phyloP scores from a whole-genome alignment of 2,329 filamentous ascomycete species.

The Fusarium pseudograminearum region DNA sequence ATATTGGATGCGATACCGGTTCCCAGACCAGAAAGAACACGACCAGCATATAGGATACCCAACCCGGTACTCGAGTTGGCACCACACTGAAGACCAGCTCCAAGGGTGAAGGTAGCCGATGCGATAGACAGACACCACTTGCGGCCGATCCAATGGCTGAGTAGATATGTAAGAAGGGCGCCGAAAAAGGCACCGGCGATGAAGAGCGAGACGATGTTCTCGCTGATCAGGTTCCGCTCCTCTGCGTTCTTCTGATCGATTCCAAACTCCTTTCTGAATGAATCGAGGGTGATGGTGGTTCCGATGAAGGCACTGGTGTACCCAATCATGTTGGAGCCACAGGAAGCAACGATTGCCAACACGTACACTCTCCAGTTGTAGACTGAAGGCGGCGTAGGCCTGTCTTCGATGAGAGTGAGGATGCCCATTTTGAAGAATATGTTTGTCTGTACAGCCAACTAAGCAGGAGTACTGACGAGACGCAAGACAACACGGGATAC shows the following conservation, averaged over 20 bases:
- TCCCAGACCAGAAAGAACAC: conserved; percentile 16
- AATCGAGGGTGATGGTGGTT: conserved; percentile 71
- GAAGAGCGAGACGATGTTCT: conserved; percentile 66
- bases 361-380: conserved; percentile 54
- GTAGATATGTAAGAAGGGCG: conserved; percentile 66
- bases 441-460: not conserved
- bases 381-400: conserved; percentile 53
- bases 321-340: conserved; percentile 57
- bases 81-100: conserved; percentile 66
- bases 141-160: conserved; percentile 40
- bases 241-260: conserved; percentile 59
- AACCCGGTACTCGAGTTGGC: conserved; percentile 57
- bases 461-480: conserved; percentile 6
- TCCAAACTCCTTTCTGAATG: conserved; percentile 71
- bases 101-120: conserved; percentile 53
- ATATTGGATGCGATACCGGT: conserved; percentile 42
- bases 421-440: conserved; percentile 41
- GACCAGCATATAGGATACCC: conserved; percentile 18
- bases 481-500: not conserved
- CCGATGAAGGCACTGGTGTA: conserved; percentile 72
- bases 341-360: conserved; percentile 53
- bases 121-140: conserved; percentile 55
- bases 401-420: conserved; percentile 52
- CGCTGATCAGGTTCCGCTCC: conserved; percentile 54
- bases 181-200: conserved; percentile 79